These are phyloP conservation scores for Esteya vermicola DNA, from an alignment of 2,329 filamentous ascomycete species.

Conservation along the genomic window DNA sequence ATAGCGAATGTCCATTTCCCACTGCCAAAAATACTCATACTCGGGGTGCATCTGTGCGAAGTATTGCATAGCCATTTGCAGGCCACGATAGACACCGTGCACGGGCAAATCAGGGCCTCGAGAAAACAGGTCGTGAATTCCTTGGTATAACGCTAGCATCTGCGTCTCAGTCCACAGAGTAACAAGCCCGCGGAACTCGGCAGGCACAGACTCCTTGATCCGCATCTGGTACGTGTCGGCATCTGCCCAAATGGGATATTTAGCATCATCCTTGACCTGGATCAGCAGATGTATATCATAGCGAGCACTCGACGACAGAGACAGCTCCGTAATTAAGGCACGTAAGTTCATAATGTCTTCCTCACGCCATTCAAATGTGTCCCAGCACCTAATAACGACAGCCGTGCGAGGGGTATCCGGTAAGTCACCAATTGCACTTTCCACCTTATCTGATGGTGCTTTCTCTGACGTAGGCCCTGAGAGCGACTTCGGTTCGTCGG, in stretches of 20 bases:
- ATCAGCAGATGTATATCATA: slow-evolving; percentile 80
- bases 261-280: slow-evolving; percentile 65
- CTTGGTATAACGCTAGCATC: slow-evolving; percentile 82
- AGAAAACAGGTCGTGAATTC: slow-evolving; percentile 62
- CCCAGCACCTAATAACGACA: slow-evolving; percentile 71
- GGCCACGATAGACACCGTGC: slow-evolving; percentile 83
- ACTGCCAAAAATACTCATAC: slow-evolving; percentile 87
- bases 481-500: no score
- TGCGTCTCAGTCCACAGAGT: slow-evolving; percentile 90
- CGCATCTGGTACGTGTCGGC: slow-evolving; percentile 51
- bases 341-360: slow-evolving; percentile 74
- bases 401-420: slow-evolving; percentile 49
- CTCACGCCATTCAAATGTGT: slow-evolving; percentile 62
- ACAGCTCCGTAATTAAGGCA: slow-evolving; percentile 70
- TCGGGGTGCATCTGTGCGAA: slow-evolving; percentile 82
- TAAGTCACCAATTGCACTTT: no score
- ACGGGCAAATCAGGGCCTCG: slow-evolving; percentile 57
- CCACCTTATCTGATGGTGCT: no score
- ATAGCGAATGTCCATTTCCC: slow-evolving; percentile 89
- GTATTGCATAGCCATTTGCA: slow-evolving; percentile 89
- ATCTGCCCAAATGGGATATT: slow-evolving; percentile 66
- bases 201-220: slow-evolving; percentile 55
- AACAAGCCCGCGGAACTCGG: slow-evolving; percentile 77
- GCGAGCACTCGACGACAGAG: slow-evolving; percentile 67
- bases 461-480: not conserved